Conservation (phyloP, 495 filamentous ascomycete species). For the Parathielavia appendiculata region DNA sequence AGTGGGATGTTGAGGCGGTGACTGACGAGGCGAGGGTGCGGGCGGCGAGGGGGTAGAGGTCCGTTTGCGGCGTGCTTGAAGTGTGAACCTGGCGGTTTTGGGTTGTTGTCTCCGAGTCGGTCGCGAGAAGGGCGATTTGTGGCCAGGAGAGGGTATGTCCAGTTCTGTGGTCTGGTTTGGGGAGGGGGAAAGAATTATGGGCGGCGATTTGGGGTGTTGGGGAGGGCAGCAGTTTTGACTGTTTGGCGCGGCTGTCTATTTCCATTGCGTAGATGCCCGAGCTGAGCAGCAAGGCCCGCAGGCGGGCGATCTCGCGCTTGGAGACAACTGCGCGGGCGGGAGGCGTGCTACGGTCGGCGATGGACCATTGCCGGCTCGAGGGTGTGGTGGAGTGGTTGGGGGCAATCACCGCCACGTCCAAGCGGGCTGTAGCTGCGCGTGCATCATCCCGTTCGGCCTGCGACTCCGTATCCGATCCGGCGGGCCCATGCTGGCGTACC, state of each 20-base stretch:
- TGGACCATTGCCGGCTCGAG: constrained; percentile 59
- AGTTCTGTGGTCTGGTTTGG: neutral
- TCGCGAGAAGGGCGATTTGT: constrained; percentile 34
- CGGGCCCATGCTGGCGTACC: constrained; percentile 24
- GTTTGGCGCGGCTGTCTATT: constrained; percentile 60
- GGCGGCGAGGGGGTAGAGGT: constrained; percentile 67
- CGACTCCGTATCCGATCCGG: constrained; percentile 36
- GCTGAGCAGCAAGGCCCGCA: constrained; percentile 67
- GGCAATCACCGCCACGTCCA: constrained; percentile 28
- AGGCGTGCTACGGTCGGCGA: constrained; percentile 54
- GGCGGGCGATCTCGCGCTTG: constrained; percentile 67
- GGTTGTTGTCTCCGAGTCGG: constrained; percentile 22
- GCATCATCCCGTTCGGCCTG: constrained; percentile 26
- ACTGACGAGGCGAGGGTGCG: constrained; percentile 55
- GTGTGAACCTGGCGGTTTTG: constrained; percentile 32
- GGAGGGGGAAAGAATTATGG: neutral
- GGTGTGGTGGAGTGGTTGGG: constrained; percentile 22
- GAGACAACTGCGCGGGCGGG: constrained; percentile 38
- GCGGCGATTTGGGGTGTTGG: neutral
- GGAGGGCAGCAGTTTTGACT: constrained; percentile 28
- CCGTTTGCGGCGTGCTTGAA: constrained; percentile 47
- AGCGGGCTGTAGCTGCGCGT: constrained; percentile 21
- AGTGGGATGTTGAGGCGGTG: constrained; percentile 47
- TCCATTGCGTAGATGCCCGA: constrained; percentile 82
- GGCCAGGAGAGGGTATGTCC: constrained; percentile 22